Conservation (phyloP, 371 early-diverging fungal species). For the Mortierella sp. region DNA sequence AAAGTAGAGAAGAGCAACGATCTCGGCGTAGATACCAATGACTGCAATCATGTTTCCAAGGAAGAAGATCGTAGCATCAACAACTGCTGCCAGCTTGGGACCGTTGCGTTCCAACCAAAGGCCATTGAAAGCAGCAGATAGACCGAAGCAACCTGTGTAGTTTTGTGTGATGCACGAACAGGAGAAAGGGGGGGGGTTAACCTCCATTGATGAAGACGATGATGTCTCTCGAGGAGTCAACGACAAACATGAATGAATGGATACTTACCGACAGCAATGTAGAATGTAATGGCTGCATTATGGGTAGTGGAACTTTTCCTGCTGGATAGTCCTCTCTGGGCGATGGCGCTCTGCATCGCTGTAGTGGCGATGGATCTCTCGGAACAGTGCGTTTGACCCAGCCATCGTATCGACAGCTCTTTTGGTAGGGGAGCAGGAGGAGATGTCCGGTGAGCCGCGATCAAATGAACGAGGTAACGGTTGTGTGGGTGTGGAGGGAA, state of each 20-base stretch:
- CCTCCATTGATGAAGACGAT: too few species aligned
- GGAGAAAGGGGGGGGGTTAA: neutral
- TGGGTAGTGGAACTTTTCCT: conserved; percentile 30
- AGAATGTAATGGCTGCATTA: conserved; percentile 69
- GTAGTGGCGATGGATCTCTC: conserved; percentile 37
- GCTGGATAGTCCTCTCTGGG: conserved; percentile 20
- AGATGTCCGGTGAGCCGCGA: too few species aligned
- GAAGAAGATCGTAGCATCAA: conserved; percentile 65
- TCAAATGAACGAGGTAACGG: too few species aligned
- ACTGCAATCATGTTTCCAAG: conserved; percentile 69
- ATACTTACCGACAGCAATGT: conserved; percentile 66
- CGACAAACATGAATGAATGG: neutral
- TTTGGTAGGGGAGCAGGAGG: too few species aligned
- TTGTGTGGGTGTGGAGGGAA: too few species aligned
- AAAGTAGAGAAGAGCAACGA: conserved; percentile 58
- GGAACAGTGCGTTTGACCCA: conserved; percentile 14
- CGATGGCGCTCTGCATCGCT: conserved; percentile 42
- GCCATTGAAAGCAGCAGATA: conserved; percentile 71
- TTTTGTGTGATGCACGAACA: neutral
- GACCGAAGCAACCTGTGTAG: conserved; percentile 62
- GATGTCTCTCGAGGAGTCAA: neutral
- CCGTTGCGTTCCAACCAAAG: conserved; percentile 75
- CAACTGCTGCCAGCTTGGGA: conserved; percentile 62
- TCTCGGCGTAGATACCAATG: conserved; percentile 60
- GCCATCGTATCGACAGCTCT: too few species aligned